These are phyloP conservation scores for Hyaloperonospora brassicae DNA, from an alignment of 352 stramenopile species.

Conservation along the genomic window DNA sequence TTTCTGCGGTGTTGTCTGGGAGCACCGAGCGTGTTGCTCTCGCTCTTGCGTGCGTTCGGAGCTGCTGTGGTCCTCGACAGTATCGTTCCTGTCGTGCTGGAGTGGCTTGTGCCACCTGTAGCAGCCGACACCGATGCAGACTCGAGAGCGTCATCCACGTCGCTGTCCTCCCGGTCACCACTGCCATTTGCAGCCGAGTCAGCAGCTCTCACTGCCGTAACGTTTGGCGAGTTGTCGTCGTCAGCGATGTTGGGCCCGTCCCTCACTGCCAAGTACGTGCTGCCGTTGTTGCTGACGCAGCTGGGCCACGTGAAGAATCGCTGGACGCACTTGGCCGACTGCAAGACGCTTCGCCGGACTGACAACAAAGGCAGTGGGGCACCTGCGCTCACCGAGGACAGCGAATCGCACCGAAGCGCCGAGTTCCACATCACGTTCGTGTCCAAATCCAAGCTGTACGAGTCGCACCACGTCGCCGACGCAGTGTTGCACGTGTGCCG, in stretches of 20 bases:
- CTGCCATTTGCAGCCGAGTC: slow-evolving; percentile 42
- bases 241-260: slow-evolving; percentile 44
- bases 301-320: slow-evolving; percentile 45
- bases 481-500: slow-evolving; percentile 54
- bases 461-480: slow-evolving; percentile 60
- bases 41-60: slow-evolving; percentile 43
- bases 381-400: slow-evolving; percentile 21
- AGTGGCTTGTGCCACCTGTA: slow-evolving; percentile 45
- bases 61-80: slow-evolving; percentile 33
- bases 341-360: slow-evolving; percentile 29
- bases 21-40: slow-evolving; percentile 41
- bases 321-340: slow-evolving; percentile 48
- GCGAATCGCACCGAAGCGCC: slow-evolving; percentile 12
- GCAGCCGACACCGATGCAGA: not conserved
- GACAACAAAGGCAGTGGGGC: slow-evolving; percentile 21
- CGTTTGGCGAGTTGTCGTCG: slow-evolving; percentile 46
- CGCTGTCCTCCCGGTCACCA: slow-evolving; percentile 7
- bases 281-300: slow-evolving; percentile 45
- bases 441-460: slow-evolving; percentile 49
- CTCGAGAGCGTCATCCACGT: not conserved
- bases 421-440: slow-evolving; percentile 64
- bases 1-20: slow-evolving; percentile 32
- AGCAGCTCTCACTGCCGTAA: slow-evolving; percentile 32
- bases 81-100: slow-evolving; percentile 55
- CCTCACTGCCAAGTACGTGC: slow-evolving; percentile 51